phyloP scores from a whole-genome alignment of 2,329 filamentous ascomycete genomes.

The Aspergillus aculeatinus region DNA sequence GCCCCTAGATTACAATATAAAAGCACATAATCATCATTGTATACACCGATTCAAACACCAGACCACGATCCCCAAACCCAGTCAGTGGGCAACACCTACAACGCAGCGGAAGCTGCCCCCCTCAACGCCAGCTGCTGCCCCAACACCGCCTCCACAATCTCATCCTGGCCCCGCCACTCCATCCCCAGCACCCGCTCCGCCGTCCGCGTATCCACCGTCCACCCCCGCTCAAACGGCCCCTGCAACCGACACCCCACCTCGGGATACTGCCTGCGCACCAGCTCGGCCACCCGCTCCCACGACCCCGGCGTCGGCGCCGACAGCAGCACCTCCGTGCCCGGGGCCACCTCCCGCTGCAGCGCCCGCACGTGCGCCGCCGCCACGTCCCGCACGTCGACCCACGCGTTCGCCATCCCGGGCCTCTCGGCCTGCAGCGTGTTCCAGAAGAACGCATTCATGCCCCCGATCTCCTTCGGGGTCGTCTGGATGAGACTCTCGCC shows the following conservation, averaged over 20 bases:
- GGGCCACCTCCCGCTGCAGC: conserved; percentile 3
- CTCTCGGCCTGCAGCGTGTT: neutral
- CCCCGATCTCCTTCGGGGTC: neutral
- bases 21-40: too few species aligned
- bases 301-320: neutral
- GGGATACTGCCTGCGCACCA: conserved; percentile 15
- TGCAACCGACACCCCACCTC: conserved; percentile 6
- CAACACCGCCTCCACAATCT: conserved; percentile 16
- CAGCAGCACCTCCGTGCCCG: conserved; percentile 18
- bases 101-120: neutral
- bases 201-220: conserved; percentile 76
- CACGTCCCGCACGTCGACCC: conserved; percentile 24
- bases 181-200: conserved; percentile 18
- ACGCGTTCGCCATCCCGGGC: conserved; percentile 2
- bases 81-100: too few species aligned
- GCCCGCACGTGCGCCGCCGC: conserved; percentile 21
- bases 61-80: too few species aligned
- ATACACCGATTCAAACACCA: too few species aligned
- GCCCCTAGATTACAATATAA: too few species aligned
- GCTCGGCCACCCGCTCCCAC: conserved; percentile 16
- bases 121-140: conserved; percentile 18
- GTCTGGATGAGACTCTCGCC: conserved; percentile 1
- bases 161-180: conserved; percentile 9
- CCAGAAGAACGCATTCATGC: conserved; percentile 4
- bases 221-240: conserved; percentile 50